Conservation (phyloP, 805 yeast species). For the Spathaspora passalidarum region DNA sequence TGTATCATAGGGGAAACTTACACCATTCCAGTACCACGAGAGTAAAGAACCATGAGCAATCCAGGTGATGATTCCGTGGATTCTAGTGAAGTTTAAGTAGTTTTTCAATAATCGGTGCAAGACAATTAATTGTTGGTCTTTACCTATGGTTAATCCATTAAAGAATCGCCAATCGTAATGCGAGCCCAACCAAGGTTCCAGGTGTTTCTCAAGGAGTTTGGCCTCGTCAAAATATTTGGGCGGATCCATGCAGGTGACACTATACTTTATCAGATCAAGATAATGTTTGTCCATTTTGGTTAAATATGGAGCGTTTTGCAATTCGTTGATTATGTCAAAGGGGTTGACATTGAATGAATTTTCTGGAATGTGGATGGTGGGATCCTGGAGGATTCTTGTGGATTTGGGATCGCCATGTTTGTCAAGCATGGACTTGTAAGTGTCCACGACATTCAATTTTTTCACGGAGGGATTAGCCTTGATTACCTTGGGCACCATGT, state of each 20-base stretch:
- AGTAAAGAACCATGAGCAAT: slow-evolving; percentile 64
- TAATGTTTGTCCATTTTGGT: slow-evolving; percentile 14
- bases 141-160: slow-evolving; percentile 21
- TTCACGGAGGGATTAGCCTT: not conserved
- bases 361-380: slow-evolving; percentile 15
- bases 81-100: slow-evolving; percentile 47
- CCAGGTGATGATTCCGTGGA: slow-evolving; percentile 52
- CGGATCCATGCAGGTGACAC: slow-evolving; percentile 15
- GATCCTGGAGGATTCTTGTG: not conserved
- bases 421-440: slow-evolving; percentile 14
- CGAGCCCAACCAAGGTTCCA: slow-evolving; percentile 21
- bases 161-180: slow-evolving; percentile 42
- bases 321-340: slow-evolving; percentile 11
- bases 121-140: slow-evolving; percentile 33
- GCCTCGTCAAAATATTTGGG: slow-evolving; percentile 30
- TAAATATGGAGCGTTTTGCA: slow-evolving; percentile 5
- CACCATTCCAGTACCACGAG: slow-evolving; percentile 65
- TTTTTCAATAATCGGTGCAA: slow-evolving; percentile 51
- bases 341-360: slow-evolving; percentile 24
- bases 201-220: slow-evolving; percentile 15
- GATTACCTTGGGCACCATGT: slow-evolving; percentile 12
- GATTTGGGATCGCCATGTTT: slow-evolving; percentile 8
- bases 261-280: slow-evolving; percentile 15
- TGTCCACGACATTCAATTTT: slow-evolving; percentile 9
- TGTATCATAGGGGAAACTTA: slow-evolving; percentile 63